Percentiles rank a stretch among this genome's conserved stretches.
Conservation (phyloP, 164 flowering plant species). For the Aristolochia californica region DNA sequence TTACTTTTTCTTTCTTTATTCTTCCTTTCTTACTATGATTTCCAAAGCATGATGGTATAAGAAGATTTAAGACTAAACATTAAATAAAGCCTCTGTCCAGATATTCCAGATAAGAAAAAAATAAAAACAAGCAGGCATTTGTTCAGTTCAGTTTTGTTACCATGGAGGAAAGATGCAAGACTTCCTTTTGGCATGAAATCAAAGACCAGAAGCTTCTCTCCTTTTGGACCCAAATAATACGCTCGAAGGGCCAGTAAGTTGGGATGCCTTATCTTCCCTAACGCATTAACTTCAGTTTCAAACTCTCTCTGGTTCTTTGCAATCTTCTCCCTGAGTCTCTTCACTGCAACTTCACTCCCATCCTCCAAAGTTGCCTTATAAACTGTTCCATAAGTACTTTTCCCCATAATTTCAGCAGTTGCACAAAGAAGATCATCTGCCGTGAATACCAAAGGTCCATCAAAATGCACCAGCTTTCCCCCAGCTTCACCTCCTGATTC, state of each 20-base stretch:
- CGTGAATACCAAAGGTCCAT: conserved; percentile 78
- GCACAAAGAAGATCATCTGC: conserved; percentile 94
- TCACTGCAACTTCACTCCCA: conserved; percentile 80
- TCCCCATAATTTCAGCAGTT: conserved; percentile 97
- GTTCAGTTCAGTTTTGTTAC: conserved; percentile 27
- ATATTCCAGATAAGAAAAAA: not conserved
- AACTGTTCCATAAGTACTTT: conserved; percentile 81
- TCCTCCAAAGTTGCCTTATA: conserved; percentile 93
- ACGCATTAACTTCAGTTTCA: conserved; percentile 54
- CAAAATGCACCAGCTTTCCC: conserved; percentile 90
- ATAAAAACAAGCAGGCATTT: not conserved
- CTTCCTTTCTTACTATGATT: no score
- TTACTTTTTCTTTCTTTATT: no score
- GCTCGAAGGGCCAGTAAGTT: conserved; percentile 80
- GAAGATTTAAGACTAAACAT: no score
- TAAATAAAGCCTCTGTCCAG: no score
- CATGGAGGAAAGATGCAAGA: conserved; percentile 89
- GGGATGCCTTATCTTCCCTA: conserved; percentile 75
- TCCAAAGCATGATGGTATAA: no score
- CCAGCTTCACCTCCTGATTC: conserved; percentile 64
- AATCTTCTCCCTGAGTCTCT: conserved; percentile 84
- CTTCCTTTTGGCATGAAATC: conserved; percentile 90
- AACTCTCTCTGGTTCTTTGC: conserved; percentile 79
- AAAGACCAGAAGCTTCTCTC: conserved; percentile 94
- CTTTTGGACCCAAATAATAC: conserved; percentile 90